Evolutionary conservation across 176 grass and related monocot species (phyloP).

Genomic region (Canna indica): DNA sequence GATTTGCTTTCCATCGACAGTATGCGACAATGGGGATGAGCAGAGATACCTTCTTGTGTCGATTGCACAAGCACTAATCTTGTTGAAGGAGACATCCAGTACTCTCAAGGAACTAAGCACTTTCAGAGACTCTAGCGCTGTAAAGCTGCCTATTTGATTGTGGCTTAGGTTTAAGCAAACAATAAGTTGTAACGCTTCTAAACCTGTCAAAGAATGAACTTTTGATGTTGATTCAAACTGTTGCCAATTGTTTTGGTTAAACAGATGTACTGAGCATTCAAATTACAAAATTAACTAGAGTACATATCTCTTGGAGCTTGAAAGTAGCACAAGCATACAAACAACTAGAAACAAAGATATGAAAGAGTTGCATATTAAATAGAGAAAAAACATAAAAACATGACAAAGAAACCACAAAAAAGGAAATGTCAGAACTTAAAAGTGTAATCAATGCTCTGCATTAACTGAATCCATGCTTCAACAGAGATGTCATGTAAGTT

Average conservation of each 20-base stretch:
- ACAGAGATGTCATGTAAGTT: no score
- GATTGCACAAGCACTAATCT: slow-evolving; percentile 53
- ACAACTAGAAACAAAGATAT: neutral
- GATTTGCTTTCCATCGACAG: slow-evolving; percentile 31
- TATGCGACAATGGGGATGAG: slow-evolving; percentile 66
- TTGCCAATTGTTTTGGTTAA: neutral
- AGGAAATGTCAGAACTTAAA: neutral
- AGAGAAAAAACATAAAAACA: neutral
- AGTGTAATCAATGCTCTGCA: no score
- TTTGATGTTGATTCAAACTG: neutral
- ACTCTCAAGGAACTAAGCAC: slow-evolving; percentile 51
- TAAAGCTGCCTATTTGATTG: slow-evolving; percentile 70
- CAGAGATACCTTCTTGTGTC: slow-evolving; percentile 71
- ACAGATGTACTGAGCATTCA: neutral
- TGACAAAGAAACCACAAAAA: neutral
- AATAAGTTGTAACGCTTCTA: slow-evolving; percentile 82
- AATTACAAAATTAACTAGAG: neutral
- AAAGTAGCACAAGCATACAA: neutral
- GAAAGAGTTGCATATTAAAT: neutral
- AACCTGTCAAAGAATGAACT: slow-evolving; percentile 37
- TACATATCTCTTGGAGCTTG: neutral
- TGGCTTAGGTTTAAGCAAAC: slow-evolving; percentile 64
- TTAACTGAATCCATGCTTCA: no score
- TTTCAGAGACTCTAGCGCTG: slow-evolving; percentile 66
- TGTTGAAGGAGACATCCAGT: slow-evolving; percentile 77